Conservation (phyloP, 2,329 filamentous ascomycete genomes). For the Stagonosporopsis cucurbitacearum region DNA sequence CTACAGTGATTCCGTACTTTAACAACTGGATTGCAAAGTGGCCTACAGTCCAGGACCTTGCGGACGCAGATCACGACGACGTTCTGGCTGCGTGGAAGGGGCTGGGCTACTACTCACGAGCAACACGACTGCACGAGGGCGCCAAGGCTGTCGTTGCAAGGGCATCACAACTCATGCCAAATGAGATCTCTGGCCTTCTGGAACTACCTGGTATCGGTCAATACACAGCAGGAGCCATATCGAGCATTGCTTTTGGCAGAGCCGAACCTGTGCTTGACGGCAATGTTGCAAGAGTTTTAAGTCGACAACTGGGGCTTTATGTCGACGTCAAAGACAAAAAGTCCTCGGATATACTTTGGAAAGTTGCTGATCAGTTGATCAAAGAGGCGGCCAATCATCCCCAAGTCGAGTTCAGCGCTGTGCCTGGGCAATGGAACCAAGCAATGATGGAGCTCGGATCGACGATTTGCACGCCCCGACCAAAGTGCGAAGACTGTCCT, state of each 20-base stretch:
- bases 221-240: constrained; percentile 69
- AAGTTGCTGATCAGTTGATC: constrained; percentile 63
- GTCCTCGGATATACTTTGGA: constrained; percentile 62
- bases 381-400: constrained; percentile 54
- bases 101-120: constrained; percentile 70
- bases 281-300: constrained; percentile 67
- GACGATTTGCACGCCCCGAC: constrained; percentile 66
- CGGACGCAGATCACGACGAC: constrained; percentile 60
- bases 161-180: constrained; percentile 50
- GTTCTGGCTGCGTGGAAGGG: constrained; percentile 67
- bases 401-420: constrained; percentile 51
- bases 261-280: constrained; percentile 68
- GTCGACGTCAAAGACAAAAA: constrained; percentile 65
- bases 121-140: constrained; percentile 65
- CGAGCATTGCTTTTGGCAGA: constrained; percentile 67
- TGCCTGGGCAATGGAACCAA: constrained; percentile 68
- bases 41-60: constrained; percentile 65
- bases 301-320: constrained; percentile 64
- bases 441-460: constrained; percentile 71
- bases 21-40: constrained; percentile 66
- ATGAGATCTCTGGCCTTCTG: constrained; percentile 53
- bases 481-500: constrained; percentile 57
- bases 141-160: constrained; percentile 57
- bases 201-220: constrained; percentile 66
- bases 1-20: constrained; percentile 69